Base-by-base conservation (phyloP, 2,329 filamentous ascomycete genomes). In the Colletotrichum tropicale region DNA sequence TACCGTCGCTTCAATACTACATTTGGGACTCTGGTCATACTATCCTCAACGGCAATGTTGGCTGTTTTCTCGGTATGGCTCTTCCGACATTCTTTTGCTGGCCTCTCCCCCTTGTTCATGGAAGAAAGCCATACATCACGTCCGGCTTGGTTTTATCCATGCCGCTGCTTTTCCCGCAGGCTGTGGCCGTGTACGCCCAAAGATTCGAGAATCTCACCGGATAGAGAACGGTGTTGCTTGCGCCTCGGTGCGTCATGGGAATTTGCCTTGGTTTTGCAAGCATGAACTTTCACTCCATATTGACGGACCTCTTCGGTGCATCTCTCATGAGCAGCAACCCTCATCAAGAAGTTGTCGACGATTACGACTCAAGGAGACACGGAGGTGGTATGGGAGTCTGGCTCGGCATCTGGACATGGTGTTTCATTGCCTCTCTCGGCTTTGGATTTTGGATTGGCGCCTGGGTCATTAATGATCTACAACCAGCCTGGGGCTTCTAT, bases 311-410 rank as follows among this genome's bases (percentile, higher is more conserved):
- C 1, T 96, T 95, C 80, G 94, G 94, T 1, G 93, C 93, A 6
- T 95, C 93, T 1, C 84, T 96, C 26, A 94, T 95, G 88, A 94
- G 93, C 79, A 87, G 88, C 55, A 91, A 92, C 65, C 94, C 94
- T 3, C 93, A 95, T 79, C 92, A 95, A 83, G 94, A 95, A 80
- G 85, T 94, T 24, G 92, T 94, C 2, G 89, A 93, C 73, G 84
- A 89, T 15, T 91, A 91, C 78, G 94, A 96, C 82, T 90, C 94
- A 21, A 90, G 94, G 70, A 88, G 94, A 55, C 93, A 95, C 80
- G 94, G 94, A 9, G 94, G 94, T 15, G 94, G 94, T 0, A 93
- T 96, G 86, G 94, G 94, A 0, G 86, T 94, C n/a, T 96, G 94
- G 94, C 87, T 95, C 12, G 93, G 93, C 2, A 88, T 94, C 70